Conservation (phyloP, 106 monocot genomes). For the Hemerocallis citrina region DNA sequence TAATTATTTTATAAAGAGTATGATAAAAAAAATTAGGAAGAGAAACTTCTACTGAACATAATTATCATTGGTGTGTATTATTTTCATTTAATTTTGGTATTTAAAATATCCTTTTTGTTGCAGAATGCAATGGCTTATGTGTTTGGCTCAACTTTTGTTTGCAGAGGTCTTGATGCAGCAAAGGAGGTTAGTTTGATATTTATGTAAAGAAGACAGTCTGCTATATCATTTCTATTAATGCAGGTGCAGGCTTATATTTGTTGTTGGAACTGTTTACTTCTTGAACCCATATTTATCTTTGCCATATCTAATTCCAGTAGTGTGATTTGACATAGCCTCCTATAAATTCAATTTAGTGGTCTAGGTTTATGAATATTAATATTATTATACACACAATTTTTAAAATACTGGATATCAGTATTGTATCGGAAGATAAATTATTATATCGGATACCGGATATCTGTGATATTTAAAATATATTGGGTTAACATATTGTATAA, state of each 20-base stretch:
- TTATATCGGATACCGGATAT: too few species aligned
- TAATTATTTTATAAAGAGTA: too few species aligned
- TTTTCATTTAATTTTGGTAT: background rate
- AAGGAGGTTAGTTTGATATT: slow-evolving; percentile 53
- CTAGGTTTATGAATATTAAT: too few species aligned
- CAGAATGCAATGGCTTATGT: slow-evolving; percentile 95
- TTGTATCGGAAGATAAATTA: too few species aligned
- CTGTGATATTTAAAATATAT: too few species aligned
- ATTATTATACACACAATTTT: too few species aligned
- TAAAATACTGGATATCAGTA: too few species aligned
- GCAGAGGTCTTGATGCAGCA: slow-evolving; percentile 65
- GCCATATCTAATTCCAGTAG: background rate
- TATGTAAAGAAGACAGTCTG: background rate
- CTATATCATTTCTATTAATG: background rate
- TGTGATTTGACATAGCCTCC: too few species aligned
- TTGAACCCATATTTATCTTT: background rate
- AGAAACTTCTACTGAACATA: too few species aligned
- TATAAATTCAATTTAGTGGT: too few species aligned
- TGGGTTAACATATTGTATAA: too few species aligned
- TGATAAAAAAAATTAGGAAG: too few species aligned
- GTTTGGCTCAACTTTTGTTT: slow-evolving; percentile 96
- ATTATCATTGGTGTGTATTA: background rate
- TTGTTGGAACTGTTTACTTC: background rate
- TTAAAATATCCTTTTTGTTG: slow-evolving; percentile 10
- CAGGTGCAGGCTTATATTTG: background rate